phyloP scores from a whole-genome alignment of 192 early-diverging fungal genomes.

The Coemansia sp. region DNA sequence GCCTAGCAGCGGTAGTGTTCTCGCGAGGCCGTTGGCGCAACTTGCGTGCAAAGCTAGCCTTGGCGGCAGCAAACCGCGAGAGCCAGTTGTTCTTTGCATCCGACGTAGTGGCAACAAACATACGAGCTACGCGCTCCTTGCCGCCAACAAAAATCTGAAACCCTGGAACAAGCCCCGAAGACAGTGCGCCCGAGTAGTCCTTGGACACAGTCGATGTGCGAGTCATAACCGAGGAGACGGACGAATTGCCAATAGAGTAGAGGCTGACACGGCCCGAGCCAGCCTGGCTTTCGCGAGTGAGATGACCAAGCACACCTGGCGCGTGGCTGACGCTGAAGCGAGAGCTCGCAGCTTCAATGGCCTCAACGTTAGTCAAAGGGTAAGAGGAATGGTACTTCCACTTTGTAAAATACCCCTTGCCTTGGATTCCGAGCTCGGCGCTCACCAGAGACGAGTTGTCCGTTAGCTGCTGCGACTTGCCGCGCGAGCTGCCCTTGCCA shows the following conservation, averaged over 20 bases:
- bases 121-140: slow-evolving; percentile 54
- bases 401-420: slow-evolving; percentile 70
- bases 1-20: slow-evolving; percentile 24
- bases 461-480: slow-evolving; percentile 22
- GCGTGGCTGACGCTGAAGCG: slow-evolving; percentile 51
- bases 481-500: slow-evolving; percentile 47
- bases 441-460: slow-evolving; percentile 60
- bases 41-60: slow-evolving; percentile 53
- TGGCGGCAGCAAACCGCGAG: slow-evolving; percentile 57
- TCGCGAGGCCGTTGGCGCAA: slow-evolving; percentile 54
- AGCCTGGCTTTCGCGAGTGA: slow-evolving; percentile 48
- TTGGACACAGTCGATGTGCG: slow-evolving; percentile 58
- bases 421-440: slow-evolving; percentile 53
- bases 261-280: slow-evolving; percentile 51
- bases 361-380: slow-evolving; percentile 60
- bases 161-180: slow-evolving; percentile 55
- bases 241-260: slow-evolving; percentile 59
- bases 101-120: slow-evolving; percentile 59
- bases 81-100: slow-evolving; percentile 61
- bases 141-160: slow-evolving; percentile 59
- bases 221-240: slow-evolving; percentile 59
- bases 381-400: slow-evolving; percentile 71
- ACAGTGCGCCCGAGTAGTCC: slow-evolving; percentile 57
- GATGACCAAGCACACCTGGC: slow-evolving; percentile 42
- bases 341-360: slow-evolving; percentile 63